Evolutionary conservation across 2,329 filamentous ascomycete genomes (phyloP).

Genomic region (Neofusicoccum kwambonambiense): DNA sequence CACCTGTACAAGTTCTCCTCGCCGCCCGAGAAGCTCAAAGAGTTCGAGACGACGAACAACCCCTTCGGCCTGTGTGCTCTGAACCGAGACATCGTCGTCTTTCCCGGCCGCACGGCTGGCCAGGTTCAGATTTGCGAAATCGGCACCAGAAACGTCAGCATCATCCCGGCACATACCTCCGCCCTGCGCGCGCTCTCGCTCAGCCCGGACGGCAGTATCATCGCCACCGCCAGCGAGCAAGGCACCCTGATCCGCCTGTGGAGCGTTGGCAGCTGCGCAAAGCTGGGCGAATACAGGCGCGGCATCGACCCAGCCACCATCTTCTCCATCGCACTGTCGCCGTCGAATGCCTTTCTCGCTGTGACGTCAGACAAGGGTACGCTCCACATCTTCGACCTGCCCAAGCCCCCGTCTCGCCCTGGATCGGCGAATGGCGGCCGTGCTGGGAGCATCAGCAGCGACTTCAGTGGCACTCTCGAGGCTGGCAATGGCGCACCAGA

Average conservation of each 20-base stretch:
- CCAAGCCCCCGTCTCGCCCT: constrained; percentile 32
- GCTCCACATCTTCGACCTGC: constrained; percentile 88
- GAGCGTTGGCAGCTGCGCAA: constrained; percentile 74
- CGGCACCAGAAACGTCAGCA: constrained; percentile 77
- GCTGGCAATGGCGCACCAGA: constrained; percentile 17
- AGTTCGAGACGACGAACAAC: constrained; percentile 86
- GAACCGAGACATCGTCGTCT: constrained; percentile 70
- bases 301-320: constrained; percentile 86
- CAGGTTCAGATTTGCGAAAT: constrained; percentile 88
- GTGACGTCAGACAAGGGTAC: constrained; percentile 97
- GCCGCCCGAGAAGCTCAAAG: constrained; percentile 66
- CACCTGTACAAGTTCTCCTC: constrained; percentile 78
- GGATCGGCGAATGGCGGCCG: constrained; percentile 17
- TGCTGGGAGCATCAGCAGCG: constrained; percentile 19
- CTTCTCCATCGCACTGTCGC: constrained; percentile 85
- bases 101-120: constrained; percentile 82
- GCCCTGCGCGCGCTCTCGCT: constrained; percentile 75
- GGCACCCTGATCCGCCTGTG: constrained; percentile 89
- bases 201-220: constrained; percentile 73
- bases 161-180: constrained; percentile 86
- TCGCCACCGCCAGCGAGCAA: constrained; percentile 90
- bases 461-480: constrained; percentile 18
- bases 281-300: constrained; percentile 78
- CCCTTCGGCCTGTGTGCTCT: constrained; percentile 76
- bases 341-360: constrained; percentile 74